Base-by-base conservation (phyloP, 805 yeast genomes). In the Aciculoconidium aculeatum region DNA sequence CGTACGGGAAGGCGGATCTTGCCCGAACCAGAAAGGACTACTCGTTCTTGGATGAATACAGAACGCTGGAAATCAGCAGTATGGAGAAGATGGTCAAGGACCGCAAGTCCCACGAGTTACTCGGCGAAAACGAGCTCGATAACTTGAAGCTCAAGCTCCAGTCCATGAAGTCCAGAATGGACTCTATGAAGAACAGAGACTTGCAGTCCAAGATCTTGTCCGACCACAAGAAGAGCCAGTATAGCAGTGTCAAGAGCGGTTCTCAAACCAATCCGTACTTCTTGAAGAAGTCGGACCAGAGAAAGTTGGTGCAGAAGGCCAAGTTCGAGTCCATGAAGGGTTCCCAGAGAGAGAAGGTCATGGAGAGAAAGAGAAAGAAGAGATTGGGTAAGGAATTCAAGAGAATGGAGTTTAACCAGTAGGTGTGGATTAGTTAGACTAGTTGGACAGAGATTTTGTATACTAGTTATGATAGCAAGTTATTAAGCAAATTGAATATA, bases 281-380 rank as follows among this genome's bases (percentile, higher is more conserved):
- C 54, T 57, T 83, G 53, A 82, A 80, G 65, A 63, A 73, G 41
- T 66, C 79, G 28, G 94, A 83, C 35, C 73, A 78, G 58, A 65
- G 84, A 38, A 81, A 78, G 57, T 70, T 83, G 53, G 59, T 82
- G 19, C 87, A 80, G 45, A 78, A 79, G 58, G 83, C 82, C 53
- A 80, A 79, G 54, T 83, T 79, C 53, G 88, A 82, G 27, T 59
- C 65, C 35, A 77, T 83, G 88, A 78, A 71, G 56, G 55, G 76
- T 8, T 62, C 63, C 28, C 88, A 82, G 58, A 69, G 87, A 47
- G 87, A 80, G 39, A 83, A 80, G 69, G 83, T 77, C 21, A 73
- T 83, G 75, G 92, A 82, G 60, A 76, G 90, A 61, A 87, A 79
- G 76, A 75, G 90, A 54, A 83, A 79, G 82, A 80, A 75, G 70